Evolutionary conservation across 176 grass and related monocot genomes (phyloP).

Genomic region (Carex littledalei): DNA sequence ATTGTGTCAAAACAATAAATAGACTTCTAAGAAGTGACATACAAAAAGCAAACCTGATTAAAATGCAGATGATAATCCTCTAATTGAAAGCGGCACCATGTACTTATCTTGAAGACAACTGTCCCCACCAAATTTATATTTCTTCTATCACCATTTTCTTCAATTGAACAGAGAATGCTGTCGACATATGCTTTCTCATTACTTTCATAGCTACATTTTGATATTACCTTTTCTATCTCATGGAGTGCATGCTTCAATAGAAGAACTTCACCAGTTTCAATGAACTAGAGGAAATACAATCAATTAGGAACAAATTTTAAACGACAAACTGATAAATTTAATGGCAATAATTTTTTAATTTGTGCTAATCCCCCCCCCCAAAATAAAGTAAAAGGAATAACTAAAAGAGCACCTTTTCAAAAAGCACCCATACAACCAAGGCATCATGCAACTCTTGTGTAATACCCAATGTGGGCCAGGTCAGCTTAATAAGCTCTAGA

Average conservation of each 20-base stretch:
- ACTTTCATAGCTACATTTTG: constrained; percentile 35
- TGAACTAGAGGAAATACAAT: constrained; percentile 50
- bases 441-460: constrained; percentile 58
- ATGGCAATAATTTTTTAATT: constrained; percentile 7
- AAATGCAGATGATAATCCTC: constrained; percentile 76
- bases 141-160: constrained; percentile 30
- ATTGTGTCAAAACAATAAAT: neutral
- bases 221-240: constrained; percentile 45
- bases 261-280: constrained; percentile 53
- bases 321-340: neutral
- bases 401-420: constrained; percentile 48
- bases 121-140: constrained; percentile 56
- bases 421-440: constrained; percentile 78
- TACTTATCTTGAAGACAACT: constrained; percentile 49
- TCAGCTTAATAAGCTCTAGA: constrained; percentile 49
- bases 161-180: constrained; percentile 63
- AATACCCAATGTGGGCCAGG: constrained; percentile 75
- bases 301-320: constrained; percentile 27
- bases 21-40: neutral
- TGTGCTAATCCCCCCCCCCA: neutral
- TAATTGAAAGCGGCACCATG: constrained; percentile 58
- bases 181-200: constrained; percentile 49
- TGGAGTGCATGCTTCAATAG: constrained; percentile 56
- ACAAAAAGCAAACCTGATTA: constrained; percentile 47
- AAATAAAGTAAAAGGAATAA: neutral